Conservation (phyloP, 352 stramenopile species). For the Pilasporangium apinafurcum region DNA sequence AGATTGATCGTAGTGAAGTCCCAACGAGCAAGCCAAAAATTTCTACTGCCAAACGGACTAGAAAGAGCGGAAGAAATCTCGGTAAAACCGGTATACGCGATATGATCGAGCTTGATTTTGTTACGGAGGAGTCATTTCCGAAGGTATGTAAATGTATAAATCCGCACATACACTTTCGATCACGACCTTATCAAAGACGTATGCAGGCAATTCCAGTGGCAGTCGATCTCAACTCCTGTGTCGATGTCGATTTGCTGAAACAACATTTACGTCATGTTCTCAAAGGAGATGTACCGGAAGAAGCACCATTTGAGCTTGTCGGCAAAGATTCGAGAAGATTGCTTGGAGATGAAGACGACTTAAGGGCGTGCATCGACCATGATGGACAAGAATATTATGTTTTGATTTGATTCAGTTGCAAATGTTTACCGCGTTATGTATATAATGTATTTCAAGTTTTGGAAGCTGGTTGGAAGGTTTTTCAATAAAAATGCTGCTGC, state of each 20-base stretch:
- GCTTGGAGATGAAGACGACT: conserved; percentile 1
- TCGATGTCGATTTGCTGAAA: conserved; percentile 1
- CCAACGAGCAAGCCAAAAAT: no score
- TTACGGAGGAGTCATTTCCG: conserved; percentile 19
- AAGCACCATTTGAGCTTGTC: neutral
- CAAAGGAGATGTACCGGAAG: neutral
- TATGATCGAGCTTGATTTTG: conserved; percentile 17
- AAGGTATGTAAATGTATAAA: no score
- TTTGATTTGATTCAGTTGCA: conserved; percentile 4
- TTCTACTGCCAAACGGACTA: no score
- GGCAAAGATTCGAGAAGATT: conserved; percentile 3
- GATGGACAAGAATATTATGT: conserved; percentile 3
- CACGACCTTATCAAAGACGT: neutral
- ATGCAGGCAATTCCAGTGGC: neutral
- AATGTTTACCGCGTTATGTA: no score
- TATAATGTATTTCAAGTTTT: no score
- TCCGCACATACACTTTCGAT: no score
- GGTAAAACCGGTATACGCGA: no score
- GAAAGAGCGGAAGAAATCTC: no score
- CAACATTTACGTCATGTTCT: conserved; percentile 1
- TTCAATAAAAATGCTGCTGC: no score
- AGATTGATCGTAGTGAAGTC: no score
- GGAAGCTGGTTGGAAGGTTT: no score
- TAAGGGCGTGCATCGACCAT: neutral
- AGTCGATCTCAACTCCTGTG: neutral